Evolutionary conservation across 2,329 filamentous ascomycete genomes (phyloP).

Genomic region (Pseudogymnoascus sp.): DNA sequence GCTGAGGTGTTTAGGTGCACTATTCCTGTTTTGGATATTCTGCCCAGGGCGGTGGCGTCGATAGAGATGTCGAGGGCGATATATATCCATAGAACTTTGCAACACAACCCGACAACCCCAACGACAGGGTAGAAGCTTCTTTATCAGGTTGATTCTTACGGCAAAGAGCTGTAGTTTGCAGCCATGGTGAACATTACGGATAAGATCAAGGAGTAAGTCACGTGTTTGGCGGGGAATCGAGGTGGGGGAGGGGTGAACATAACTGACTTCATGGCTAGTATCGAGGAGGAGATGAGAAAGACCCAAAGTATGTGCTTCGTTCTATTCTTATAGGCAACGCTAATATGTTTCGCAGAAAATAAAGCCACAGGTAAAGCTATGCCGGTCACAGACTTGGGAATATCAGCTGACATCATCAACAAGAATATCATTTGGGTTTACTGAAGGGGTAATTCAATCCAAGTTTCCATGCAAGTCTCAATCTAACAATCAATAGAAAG

Average conservation of each 20-base stretch:
- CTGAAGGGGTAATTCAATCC: conserved; percentile 76
- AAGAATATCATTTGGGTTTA: conserved; percentile 96
- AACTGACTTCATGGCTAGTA: conserved; percentile 51
- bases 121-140: background rate
- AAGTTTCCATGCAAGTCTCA: background rate
- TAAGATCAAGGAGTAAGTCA: conserved; percentile 93
- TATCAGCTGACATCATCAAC: conserved; percentile 37
- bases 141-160: conserved; percentile 5
- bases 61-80: background rate
- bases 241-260: conserved; percentile 10
- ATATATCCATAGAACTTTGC: conserved; percentile 6
- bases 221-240: background rate
- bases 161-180: conserved; percentile 19
- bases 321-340: background rate
- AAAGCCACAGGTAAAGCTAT: conserved; percentile 82
- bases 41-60: conserved; percentile 5
- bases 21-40: background rate
- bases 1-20: background rate
- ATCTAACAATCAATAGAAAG: conserved; percentile 54
- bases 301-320: conserved; percentile 72
- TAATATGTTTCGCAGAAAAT: conserved; percentile 59
- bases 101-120: conserved; percentile 3
- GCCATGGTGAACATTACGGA: conserved; percentile 99
- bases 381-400: conserved; percentile 17
- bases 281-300: conserved; percentile 98